Conservation (phyloP, 2,329 filamentous ascomycete species). For the Aureobasidium sp. region DNA sequence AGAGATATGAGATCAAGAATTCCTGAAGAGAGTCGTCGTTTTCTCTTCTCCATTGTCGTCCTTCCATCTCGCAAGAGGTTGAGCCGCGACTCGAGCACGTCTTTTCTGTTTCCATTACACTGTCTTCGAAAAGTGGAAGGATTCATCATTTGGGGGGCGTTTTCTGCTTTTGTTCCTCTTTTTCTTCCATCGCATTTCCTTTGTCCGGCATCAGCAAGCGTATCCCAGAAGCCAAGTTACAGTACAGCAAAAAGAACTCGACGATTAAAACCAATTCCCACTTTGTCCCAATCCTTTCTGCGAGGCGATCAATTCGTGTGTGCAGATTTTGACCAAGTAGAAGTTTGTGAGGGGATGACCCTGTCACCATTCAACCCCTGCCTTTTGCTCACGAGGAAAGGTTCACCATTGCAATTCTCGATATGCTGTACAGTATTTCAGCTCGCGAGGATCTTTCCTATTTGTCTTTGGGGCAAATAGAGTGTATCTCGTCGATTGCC, state of each 20-base stretch:
- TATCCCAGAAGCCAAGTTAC: constrained; percentile 4
- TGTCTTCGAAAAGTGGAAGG: not conserved
- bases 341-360: too few species aligned
- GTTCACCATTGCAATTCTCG: too few species aligned
- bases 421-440: too few species aligned
- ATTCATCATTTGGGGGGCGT: not conserved
- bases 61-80: not conserved
- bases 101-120: not conserved
- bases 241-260: not conserved
- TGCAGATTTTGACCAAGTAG: not conserved
- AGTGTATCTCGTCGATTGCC: too few species aligned
- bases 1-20: not conserved
- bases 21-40: not conserved
- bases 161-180: not conserved
- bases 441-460: too few species aligned
- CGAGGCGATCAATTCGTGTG: not conserved
- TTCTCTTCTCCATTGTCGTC: not conserved
- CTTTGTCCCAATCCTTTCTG: not conserved
- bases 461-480: too few species aligned
- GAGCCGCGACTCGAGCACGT: not conserved
- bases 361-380: too few species aligned
- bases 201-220: constrained; percentile 9
- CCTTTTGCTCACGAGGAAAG: too few species aligned
- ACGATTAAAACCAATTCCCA: not conserved
- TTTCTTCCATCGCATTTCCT: not conserved